Percentiles rank a stretch among this genome's conserved stretches.
These are phyloP conservation scores for Aspergillus ochraceus DNA, from an alignment of 2,329 filamentous ascomycete genomes.

Conservation along the genomic window DNA sequence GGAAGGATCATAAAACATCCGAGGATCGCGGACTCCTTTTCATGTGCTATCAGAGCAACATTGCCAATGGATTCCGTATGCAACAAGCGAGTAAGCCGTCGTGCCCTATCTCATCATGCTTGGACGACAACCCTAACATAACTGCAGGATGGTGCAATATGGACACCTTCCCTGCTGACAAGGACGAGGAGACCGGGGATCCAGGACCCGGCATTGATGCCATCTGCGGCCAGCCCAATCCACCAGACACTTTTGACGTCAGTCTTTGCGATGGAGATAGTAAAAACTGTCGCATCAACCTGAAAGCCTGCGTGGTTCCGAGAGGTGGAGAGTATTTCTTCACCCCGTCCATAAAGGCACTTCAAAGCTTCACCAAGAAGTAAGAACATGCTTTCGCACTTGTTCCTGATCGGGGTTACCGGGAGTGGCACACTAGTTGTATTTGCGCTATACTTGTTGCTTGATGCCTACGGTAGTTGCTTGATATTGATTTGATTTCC, in stretches of 20 bases:
- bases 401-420: too few relatives aligned
- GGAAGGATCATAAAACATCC: not conserved
- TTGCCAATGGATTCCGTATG: not conserved
- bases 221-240: constrained; percentile 5
- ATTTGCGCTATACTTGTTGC: too few relatives aligned
- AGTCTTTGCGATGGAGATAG: constrained; percentile 4
- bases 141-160: constrained; percentile 4
- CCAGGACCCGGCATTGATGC: constrained; percentile 4
- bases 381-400: too few relatives aligned
- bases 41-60: constrained; percentile 1
- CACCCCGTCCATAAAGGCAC: constrained; percentile 1
- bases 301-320: not conserved
- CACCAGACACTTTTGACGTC: constrained; percentile 1
- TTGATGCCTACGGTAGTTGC: too few relatives aligned
- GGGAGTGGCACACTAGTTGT: too few relatives aligned
- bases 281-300: not conserved
- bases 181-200: constrained; percentile 1
- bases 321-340: constrained; percentile 8
- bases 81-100: too few relatives aligned
- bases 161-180: not conserved
- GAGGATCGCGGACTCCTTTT: constrained; percentile 2
- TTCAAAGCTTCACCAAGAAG: not conserved
- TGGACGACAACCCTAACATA: not conserved
- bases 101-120: not conserved
- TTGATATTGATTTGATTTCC: too few relatives aligned